Evolutionary conservation across 2,329 filamentous ascomycete genomes (phyloP).

Genomic region (Paradendryphiella salina): DNA sequence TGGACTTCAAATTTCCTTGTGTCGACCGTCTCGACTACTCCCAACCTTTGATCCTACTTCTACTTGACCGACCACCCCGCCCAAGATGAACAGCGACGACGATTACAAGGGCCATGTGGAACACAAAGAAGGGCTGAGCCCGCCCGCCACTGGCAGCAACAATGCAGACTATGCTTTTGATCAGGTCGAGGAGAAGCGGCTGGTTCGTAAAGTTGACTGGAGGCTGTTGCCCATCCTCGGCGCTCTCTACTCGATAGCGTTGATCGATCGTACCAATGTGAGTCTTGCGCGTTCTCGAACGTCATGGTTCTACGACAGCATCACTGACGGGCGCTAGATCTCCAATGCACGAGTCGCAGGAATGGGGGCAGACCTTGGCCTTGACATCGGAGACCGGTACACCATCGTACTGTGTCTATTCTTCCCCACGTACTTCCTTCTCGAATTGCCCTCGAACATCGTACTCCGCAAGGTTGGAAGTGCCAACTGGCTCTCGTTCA

Average conservation of each 20-base stretch:
- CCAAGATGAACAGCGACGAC: slow-evolving; percentile 19
- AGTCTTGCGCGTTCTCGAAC: neutral
- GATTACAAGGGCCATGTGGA: slow-evolving; percentile 15
- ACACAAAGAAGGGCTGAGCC: slow-evolving; percentile 15
- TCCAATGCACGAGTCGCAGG: slow-evolving; percentile 36
- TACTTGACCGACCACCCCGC: neutral
- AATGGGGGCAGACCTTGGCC: slow-evolving; percentile 29
- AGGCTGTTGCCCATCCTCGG: slow-evolving; percentile 48
- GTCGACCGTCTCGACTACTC: neutral
- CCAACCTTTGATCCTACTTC: neutral
- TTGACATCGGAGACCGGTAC: slow-evolving; percentile 29
- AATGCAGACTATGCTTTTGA: slow-evolving; percentile 15
- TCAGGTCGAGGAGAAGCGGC: slow-evolving; percentile 23
- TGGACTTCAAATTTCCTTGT: neutral
- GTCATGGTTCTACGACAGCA: neutral
- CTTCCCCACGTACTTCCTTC: slow-evolving; percentile 33
- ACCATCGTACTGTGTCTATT: slow-evolving; percentile 33
- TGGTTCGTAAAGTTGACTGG: slow-evolving; percentile 42
- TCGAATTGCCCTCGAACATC: slow-evolving; percentile 31
- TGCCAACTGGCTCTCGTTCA: slow-evolving; percentile 34
- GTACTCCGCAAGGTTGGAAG: slow-evolving; percentile 32
- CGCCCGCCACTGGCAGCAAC: neutral
- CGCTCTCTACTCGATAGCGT: slow-evolving; percentile 44
- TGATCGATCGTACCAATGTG: slow-evolving; percentile 45
- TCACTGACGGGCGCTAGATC: slow-evolving; percentile 13